Evolutionary conservation across 305 asterid species (phyloP).

Genomic region (Fraxinus dipetala): DNA sequence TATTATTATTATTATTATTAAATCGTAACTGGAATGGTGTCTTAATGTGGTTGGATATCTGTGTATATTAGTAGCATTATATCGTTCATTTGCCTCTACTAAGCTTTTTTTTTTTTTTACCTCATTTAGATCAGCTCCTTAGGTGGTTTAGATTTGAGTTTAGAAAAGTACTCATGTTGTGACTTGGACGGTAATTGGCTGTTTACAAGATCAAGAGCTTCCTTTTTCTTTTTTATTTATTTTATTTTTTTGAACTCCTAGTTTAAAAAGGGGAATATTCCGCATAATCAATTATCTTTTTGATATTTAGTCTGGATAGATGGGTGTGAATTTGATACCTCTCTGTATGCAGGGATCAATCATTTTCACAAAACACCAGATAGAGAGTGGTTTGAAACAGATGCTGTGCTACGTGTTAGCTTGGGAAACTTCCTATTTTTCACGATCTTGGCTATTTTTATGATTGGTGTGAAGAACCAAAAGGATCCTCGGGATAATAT

Average conservation of each 20-base stretch:
- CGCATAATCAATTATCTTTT: not conserved
- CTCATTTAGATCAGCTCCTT: not conserved
- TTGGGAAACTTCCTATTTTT: slow-evolving; percentile 87
- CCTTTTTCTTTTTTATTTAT: no score
- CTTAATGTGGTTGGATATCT: not conserved
- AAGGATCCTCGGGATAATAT: slow-evolving; percentile 83
- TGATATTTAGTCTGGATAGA: not conserved
- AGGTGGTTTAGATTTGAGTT: not conserved
- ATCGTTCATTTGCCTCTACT: not conserved
- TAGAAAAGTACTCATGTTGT: not conserved
- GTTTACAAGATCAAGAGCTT: not conserved
- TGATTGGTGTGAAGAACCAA: slow-evolving; percentile 86
- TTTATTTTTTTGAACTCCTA: not conserved
- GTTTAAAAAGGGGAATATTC: not conserved
- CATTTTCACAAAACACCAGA: slow-evolving; percentile 82
- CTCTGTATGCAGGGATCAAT: slow-evolving; percentile 70
- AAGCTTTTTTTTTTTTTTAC: not conserved
- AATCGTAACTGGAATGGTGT: not conserved
- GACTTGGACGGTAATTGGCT: not conserved
- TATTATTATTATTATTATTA: no score
- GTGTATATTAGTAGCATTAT: not conserved
- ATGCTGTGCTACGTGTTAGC: slow-evolving; percentile 92
- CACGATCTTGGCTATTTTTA: slow-evolving; percentile 69
- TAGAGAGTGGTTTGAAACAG: slow-evolving; percentile 94
- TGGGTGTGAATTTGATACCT: slow-evolving; percentile 19